A percentile compares a stretch with the other conserved stretches of the same genome.
These are phyloP conservation scores for Calonectria hongkongensis DNA, from an alignment of 2,329 filamentous ascomycete species.

Conservation along the genomic window DNA sequence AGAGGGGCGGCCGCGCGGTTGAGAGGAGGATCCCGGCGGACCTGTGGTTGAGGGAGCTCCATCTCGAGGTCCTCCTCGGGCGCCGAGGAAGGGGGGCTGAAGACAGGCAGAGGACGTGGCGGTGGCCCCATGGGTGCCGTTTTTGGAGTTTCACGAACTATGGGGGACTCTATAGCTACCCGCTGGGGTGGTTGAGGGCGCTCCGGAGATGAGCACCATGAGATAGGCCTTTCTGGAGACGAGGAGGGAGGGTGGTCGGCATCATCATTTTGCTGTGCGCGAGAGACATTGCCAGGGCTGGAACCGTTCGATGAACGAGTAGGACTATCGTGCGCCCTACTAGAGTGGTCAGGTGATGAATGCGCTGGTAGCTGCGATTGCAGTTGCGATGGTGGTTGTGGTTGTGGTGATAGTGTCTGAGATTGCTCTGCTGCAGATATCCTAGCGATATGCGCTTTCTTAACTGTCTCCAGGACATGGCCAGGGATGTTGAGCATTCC, in stretches of 20 bases:
- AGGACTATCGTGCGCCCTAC: slow-evolving; percentile 1
- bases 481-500: slow-evolving; percentile 59
- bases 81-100: slow-evolving; percentile 44
- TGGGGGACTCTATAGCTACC: slow-evolving; percentile 45
- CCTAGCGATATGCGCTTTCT: slow-evolving; percentile 48
- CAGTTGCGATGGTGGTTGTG: slow-evolving; percentile 13
- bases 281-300: not conserved
- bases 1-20: slow-evolving; percentile 52
- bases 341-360: slow-evolving; percentile 28
- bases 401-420: slow-evolving; percentile 12
- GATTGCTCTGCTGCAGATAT: not conserved
- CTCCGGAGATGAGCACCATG: slow-evolving; percentile 40
- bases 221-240: slow-evolving; percentile 17
- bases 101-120: slow-evolving; percentile 35
- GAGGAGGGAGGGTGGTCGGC: slow-evolving; percentile 10
- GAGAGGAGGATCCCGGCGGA: slow-evolving; percentile 45
- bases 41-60: slow-evolving; percentile 57
- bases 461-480: slow-evolving; percentile 59
- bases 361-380: slow-evolving; percentile 34
- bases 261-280: slow-evolving; percentile 25
- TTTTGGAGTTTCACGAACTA: slow-evolving; percentile 53
- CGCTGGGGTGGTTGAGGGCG: slow-evolving; percentile 31
- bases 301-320: not conserved
- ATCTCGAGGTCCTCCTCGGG: slow-evolving; percentile 62
- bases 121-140: slow-evolving; percentile 39